These are phyloP conservation scores for Eimeria acervulina DNA, from an alignment of 169 alveolate genomes.

Conservation along the genomic window DNA sequence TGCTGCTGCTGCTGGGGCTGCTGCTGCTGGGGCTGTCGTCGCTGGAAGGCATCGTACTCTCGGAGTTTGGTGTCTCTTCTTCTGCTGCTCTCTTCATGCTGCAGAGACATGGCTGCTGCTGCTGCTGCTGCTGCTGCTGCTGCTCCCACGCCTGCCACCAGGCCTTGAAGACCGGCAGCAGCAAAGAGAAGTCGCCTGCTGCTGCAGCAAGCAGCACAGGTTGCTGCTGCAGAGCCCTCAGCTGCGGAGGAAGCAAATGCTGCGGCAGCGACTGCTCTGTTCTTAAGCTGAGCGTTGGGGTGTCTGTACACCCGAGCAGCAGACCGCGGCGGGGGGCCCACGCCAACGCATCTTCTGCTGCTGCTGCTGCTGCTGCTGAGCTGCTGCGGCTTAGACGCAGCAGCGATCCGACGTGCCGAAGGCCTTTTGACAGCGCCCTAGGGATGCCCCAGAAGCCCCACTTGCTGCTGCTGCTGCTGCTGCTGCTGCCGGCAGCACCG, in stretches of 20 bases:
- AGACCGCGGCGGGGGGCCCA: neutral
- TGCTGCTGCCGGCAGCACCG: constrained; percentile 9
- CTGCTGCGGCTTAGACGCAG: constrained; percentile 29
- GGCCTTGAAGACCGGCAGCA: constrained; percentile 30
- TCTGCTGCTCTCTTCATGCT: constrained; percentile 38
- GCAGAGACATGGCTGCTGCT: constrained; percentile 39
- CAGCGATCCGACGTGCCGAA: constrained; percentile 24
- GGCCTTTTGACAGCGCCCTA: constrained; percentile 4
- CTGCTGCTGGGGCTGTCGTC: constrained; percentile 41
- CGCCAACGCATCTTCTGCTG: neutral
- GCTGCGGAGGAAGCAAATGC: constrained; percentile 30
- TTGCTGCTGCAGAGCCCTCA: constrained; percentile 60
- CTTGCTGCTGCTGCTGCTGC: constrained; percentile 37
- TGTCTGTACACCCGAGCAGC: constrained; percentile 56
- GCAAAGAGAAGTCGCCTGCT: constrained; percentile 39
- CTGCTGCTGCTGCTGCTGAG: constrained; percentile 27
- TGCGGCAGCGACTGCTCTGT: neutral
- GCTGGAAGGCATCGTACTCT: neutral
- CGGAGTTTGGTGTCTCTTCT: neutral
- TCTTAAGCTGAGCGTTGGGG: constrained; percentile 11
- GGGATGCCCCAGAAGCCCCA: constrained; percentile 27
- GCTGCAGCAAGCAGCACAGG: constrained; percentile 65
- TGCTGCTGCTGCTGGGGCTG: constrained; percentile 11
- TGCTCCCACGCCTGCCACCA: constrained; percentile 37
- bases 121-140: constrained; percentile 65